phyloP scores from a whole-genome alignment of 2,329 filamentous ascomycete genomes.

The Albophoma yamanashiensis region DNA sequence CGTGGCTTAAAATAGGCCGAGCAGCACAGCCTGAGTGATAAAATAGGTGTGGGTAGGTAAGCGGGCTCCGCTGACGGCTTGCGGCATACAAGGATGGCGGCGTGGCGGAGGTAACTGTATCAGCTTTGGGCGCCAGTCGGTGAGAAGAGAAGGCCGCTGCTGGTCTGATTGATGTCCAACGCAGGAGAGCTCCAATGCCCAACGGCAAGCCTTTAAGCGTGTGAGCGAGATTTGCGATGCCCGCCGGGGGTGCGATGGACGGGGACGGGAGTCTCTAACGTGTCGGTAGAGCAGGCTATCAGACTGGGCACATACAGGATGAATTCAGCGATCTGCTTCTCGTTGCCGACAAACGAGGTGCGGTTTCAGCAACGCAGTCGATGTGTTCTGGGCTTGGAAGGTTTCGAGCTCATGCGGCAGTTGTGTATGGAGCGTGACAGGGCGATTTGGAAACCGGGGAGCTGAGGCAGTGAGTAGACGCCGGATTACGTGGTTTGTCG shows the following conservation, averaged over 20 bases:
- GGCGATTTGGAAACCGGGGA: background rate
- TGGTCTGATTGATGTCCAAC: background rate
- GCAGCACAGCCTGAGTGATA: background rate
- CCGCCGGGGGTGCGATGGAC: background rate
- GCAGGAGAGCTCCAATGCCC: background rate
- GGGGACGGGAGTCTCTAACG: background rate
- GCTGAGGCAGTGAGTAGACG: background rate
- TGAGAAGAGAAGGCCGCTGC: background rate
- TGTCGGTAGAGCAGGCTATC: background rate
- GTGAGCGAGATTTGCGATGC: background rate
- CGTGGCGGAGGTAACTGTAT: constrained; percentile 2
- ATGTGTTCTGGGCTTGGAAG: background rate
- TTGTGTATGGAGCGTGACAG: background rate
- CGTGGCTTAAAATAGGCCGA: background rate
- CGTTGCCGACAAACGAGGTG: background rate
- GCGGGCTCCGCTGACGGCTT: constrained; percentile 2
- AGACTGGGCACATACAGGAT: background rate
- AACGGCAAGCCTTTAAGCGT: background rate
- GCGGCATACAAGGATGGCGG: background rate
- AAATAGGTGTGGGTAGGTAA: constrained; percentile 1
- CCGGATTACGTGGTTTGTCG: background rate
- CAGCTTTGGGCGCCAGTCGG: background rate
- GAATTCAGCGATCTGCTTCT: background rate
- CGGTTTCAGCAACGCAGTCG: background rate
- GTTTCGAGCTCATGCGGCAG: background rate